Base-by-base conservation (phyloP, 805 yeast genomes). In the Wickerhamiella azymoides region DNA sequence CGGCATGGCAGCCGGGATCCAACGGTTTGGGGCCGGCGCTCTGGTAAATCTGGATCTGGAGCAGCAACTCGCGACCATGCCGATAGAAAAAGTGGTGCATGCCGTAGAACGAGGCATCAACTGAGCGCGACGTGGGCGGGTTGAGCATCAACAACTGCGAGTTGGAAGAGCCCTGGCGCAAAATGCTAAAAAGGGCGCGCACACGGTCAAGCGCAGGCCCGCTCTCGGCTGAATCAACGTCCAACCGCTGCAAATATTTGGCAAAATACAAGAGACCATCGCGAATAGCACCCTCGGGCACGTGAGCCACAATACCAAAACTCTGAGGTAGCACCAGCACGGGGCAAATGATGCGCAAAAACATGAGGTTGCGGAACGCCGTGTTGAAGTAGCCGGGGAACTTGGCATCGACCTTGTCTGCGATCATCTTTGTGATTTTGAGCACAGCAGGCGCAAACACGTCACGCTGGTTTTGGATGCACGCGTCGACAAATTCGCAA, bases 301-400 rank as follows among this genome's bases (percentile, higher is more conserved):
- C 5, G 16, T 28, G 35, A 2, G 39, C 35, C 4, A 41, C 37
- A 6, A 41, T 9, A 21, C 45, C 49, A 37, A 27, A 37, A 10
- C 30, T 38, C 10, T 37, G 21, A 2, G 49, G 49, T 2, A 21
- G 10, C 3, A 46, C 39, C 3, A 46, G 27, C n/a, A 28, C 26
- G 7, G 49, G 49, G 36, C 49, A 46, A 9, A 41, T 17, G 8
- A 46, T 28, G 3, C 49, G 37, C 13, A 46, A 13, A 13, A 41
- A 18, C 2, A 46, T 9, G 2, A 46, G 16, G 17, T 46, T 46
- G 16, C 46, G 39, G 3, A 46, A 33, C 3, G 40, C 49, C 1
- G 17, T 9, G 11, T 14, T 6, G 13, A 30, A 9, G 19, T 10
- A 11, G 3, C 39, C 43, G 4, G 49, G 49, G 38, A 46, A 46